Evolutionary conservation across 345 rosid species (phyloP), one percentile per base, ranked within the genome.

Genomic region (Erucastrum elatum): DNA sequence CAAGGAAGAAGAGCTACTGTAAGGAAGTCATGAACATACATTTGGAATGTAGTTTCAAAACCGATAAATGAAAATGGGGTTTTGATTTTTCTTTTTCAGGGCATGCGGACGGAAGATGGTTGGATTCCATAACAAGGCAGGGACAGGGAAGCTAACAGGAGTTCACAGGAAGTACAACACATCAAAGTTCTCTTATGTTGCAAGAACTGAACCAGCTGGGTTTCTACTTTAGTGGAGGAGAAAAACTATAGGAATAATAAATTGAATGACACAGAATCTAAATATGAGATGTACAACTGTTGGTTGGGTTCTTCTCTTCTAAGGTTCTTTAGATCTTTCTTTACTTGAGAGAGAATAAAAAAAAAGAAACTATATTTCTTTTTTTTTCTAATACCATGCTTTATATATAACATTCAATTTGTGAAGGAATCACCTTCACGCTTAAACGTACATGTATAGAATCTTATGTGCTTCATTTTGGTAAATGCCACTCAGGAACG

Each of bases 141-240:
- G 88, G 68, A 79, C 84, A 8, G 97, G 97, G 75, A 91, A 90
- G 83, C 89, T 93, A 6, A 90, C 96, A 0, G 98, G 98, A 34
- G 96, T 87, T 29, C 88, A 87, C 78, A 72, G 94, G 75, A 95
- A 95, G 80, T 93, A 93, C 70, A 86, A 88, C 78, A 91, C 97
- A 77, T 91, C 88, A 2, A 95, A 89, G 74, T 90, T 81, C 34
- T 91, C 92, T n/a, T 86, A 82, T 81, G 91, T 90, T 21, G 91
- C 96, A 2, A 93, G 80, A 81, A 80, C 73, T 11, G 80, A 80
- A 64, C 90, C 96, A 39, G 94, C 94, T 68, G 76, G 35, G 44
- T 93, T 93, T 76, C 84, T 91, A 26, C 71, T 89, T 58, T 84
- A 82, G 13, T 74, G 74, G 74, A 68, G 70, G 49, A 62, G 25